Conservation (phyloP, 495 filamentous ascomycete genomes). For the Lepraria neglecta region DNA sequence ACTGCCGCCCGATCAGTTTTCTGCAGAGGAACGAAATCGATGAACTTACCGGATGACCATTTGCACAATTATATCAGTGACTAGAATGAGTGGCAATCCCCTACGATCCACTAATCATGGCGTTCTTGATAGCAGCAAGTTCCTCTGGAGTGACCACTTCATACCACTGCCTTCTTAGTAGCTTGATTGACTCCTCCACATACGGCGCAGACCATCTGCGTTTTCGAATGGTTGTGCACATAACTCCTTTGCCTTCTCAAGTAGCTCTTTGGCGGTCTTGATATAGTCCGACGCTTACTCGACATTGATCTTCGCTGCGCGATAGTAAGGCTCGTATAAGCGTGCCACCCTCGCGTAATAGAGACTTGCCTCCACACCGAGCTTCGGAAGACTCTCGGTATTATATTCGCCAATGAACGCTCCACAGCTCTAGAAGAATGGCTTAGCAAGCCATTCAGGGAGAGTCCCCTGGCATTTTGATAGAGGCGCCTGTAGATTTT, state of each 20-base stretch:
- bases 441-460: conserved; percentile 16
- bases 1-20: conserved; percentile 1
- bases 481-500: conserved; percentile 8
- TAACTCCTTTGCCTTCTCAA: conserved; percentile 22
- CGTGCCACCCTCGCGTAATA: conserved; percentile 24
- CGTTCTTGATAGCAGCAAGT: conserved; percentile 40
- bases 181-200: conserved; percentile 24
- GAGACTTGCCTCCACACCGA: conserved; percentile 26
- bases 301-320: conserved; percentile 17
- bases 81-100: conserved; percentile 44
- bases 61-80: conserved; percentile 61
- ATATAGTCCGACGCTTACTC: conserved; percentile 21
- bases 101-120: conserved; percentile 45
- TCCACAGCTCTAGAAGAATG: conserved; percentile 23
- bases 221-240: conserved; percentile 25
- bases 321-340: conserved; percentile 23
- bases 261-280: conserved; percentile 17
- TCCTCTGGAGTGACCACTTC: conserved; percentile 40
- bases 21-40: background rate
- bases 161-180: conserved; percentile 33
- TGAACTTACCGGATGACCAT: conserved; percentile 50
- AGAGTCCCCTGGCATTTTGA: conserved; percentile 22
- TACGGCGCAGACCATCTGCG: conserved; percentile 24
- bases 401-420: conserved; percentile 26
- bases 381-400: conserved; percentile 27